These are phyloP conservation scores for Elaeis guineensis DNA, from an alignment of 176 grass and related monocot genomes.

Conservation along the genomic window DNA sequence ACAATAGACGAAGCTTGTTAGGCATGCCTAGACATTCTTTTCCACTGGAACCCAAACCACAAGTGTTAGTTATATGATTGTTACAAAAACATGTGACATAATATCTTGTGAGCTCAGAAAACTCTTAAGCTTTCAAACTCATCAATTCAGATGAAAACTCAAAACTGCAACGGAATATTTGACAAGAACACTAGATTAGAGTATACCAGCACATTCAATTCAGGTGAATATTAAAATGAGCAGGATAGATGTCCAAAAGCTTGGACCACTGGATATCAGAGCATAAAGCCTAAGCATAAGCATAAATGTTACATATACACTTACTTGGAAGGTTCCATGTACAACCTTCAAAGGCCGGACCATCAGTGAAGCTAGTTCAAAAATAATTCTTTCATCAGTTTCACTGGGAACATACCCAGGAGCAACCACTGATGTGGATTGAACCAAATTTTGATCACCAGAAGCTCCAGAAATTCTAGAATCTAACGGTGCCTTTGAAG, in stretches of 20 bases:
- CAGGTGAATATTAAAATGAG: too few relatives aligned
- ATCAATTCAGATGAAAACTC: too few relatives aligned
- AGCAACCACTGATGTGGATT: conserved; percentile 45
- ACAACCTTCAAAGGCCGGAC: conserved; percentile 94
- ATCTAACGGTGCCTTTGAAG: conserved; percentile 48
- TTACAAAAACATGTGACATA: too few relatives aligned
- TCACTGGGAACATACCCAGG: conserved; percentile 83
- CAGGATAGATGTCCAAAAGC: not conserved
- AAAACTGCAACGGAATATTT: too few relatives aligned
- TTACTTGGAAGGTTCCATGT: conserved; percentile 85
- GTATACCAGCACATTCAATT: too few relatives aligned
- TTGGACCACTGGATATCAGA: not conserved
- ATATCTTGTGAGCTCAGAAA: too few relatives aligned
- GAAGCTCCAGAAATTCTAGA: conserved; percentile 55
- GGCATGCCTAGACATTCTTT: too few relatives aligned
- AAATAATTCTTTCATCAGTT: conserved; percentile 82
- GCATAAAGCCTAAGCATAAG: not conserved
- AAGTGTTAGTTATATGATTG: too few relatives aligned
- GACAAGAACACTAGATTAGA: too few relatives aligned
- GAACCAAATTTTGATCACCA: conserved; percentile 65
- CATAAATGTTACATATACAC: conserved; percentile 31
- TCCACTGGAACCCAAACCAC: too few relatives aligned
- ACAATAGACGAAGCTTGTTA: too few relatives aligned
- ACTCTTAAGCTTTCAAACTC: too few relatives aligned
- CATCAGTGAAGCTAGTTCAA: conserved; percentile 89